A percentile compares a stretch with the other conserved stretches of the same genome.
These are phyloP conservation scores for Fusarium annulatum DNA, from an alignment of 2,329 filamentous ascomycete genomes.

Conservation along the genomic window DNA sequence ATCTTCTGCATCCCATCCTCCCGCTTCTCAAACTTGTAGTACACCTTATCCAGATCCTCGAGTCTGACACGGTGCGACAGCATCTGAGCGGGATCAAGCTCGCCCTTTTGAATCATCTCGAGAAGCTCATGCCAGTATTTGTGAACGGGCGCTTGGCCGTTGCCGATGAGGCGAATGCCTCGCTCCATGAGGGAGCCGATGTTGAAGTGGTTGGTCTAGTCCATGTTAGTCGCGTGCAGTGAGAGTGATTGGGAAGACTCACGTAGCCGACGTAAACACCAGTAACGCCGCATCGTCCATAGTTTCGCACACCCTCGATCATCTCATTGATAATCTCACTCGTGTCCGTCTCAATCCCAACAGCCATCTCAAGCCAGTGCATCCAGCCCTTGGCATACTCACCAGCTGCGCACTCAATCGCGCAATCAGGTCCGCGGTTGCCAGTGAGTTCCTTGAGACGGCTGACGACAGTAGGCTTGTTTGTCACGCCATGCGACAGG, in stretches of 20 bases:
- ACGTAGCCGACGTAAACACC: slow-evolving; percentile 74
- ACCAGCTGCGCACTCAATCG: slow-evolving; percentile 73
- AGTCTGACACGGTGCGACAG: slow-evolving; percentile 80
- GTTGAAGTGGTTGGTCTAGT: slow-evolving; percentile 66
- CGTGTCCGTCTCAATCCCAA: slow-evolving; percentile 85
- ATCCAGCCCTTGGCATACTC: slow-evolving; percentile 72
- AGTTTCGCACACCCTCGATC: slow-evolving; percentile 78
- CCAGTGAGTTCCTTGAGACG: slow-evolving; percentile 79
- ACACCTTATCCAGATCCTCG: slow-evolving; percentile 77
- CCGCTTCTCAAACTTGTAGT: slow-evolving; percentile 69
- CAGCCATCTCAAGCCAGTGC: slow-evolving; percentile 66
- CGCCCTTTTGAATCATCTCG: slow-evolving; percentile 70
- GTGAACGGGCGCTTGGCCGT: slow-evolving; percentile 78
- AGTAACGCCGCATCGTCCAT: slow-evolving; percentile 80
- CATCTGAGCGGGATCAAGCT: slow-evolving; percentile 83
- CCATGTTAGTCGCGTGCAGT: neutral
- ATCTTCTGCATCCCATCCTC: slow-evolving; percentile 85
- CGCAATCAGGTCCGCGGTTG: slow-evolving; percentile 78
- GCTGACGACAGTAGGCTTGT: slow-evolving; percentile 72
- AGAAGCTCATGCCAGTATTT: slow-evolving; percentile 87
- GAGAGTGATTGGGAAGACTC: slow-evolving; percentile 39
- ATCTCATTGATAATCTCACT: slow-evolving; percentile 85
- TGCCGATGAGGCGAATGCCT: slow-evolving; percentile 80
- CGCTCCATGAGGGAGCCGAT: slow-evolving; percentile 87
- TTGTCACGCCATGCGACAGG: slow-evolving; percentile 67